Evolutionary conservation across 768 basidiomycete genomes (phyloP).

Genomic region (Pisolithus microcarpus): DNA sequence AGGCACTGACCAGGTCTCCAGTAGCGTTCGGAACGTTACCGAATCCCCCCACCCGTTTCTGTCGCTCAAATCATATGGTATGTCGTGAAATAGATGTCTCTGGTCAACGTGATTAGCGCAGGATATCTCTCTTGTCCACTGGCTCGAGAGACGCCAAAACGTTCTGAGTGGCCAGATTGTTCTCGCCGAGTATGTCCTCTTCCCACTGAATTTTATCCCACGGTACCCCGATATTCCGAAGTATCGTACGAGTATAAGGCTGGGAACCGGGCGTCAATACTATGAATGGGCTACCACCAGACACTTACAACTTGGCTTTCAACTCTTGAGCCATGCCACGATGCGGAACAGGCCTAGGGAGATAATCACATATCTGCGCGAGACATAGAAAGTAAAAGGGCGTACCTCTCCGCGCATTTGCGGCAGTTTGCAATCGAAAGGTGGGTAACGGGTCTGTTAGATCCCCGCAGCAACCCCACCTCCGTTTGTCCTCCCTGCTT

Average conservation of each 20-base stretch:
- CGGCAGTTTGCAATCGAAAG: constrained; percentile 53
- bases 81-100: no score
- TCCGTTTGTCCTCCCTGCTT: not conserved
- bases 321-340: not conserved
- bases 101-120: no score
- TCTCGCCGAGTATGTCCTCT: constrained; percentile 57
- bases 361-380: constrained; percentile 54
- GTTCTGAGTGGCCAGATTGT: constrained; percentile 72
- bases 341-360: constrained; percentile 36
- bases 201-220: constrained; percentile 58
- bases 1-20: no score
- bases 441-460: constrained; percentile 47
- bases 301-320: not conserved
- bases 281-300: not conserved
- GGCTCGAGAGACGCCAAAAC: constrained; percentile 59
- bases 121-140: constrained; percentile 35
- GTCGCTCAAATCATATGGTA: no score
- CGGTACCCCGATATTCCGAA: constrained; percentile 33
- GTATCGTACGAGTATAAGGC: constrained; percentile 68
- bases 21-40: no score
- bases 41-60: no score
- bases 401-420: constrained; percentile 53
- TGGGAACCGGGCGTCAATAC: constrained; percentile 49
- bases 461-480: not conserved
- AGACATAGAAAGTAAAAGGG: constrained; percentile 51